Conservation (phyloP, 2,329 filamentous ascomycete species). For the Penicillium sp. region DNA sequence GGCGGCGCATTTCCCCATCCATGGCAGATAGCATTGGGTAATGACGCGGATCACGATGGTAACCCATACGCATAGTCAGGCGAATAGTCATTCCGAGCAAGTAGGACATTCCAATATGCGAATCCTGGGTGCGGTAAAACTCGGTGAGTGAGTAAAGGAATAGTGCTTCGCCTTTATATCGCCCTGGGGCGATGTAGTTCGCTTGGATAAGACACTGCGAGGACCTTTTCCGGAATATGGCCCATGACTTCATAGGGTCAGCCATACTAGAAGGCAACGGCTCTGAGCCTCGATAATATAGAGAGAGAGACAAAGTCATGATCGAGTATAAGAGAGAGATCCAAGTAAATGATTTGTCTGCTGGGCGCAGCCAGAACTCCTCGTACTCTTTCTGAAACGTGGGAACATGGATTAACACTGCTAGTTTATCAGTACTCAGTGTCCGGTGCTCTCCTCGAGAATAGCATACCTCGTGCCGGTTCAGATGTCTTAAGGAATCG, state of each 20-base stretch:
- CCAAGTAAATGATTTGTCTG: conserved; percentile 24
- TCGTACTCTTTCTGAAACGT: conserved; percentile 30
- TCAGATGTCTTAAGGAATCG: conserved; percentile 29
- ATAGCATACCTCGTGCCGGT: conserved; percentile 24
- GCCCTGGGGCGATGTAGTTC: conserved; percentile 28
- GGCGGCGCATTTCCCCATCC: conserved; percentile 47
- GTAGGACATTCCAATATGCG: conserved; percentile 47
- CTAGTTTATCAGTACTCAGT: background rate
- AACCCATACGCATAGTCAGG: conserved; percentile 55
- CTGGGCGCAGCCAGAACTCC: conserved; percentile 26
- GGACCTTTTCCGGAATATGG: conserved; percentile 44
- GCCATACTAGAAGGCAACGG: conserved; percentile 16
- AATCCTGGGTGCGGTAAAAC: conserved; percentile 26
- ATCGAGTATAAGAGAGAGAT: conserved; percentile 26
- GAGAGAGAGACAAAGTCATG: conserved; percentile 22
- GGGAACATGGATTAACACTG: conserved; percentile 26
- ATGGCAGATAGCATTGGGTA: conserved; percentile 48
- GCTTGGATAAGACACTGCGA: conserved; percentile 28
- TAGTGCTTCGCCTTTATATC: conserved; percentile 28
- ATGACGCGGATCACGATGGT: conserved; percentile 51
- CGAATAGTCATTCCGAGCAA: conserved; percentile 49
- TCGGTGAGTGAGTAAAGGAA: conserved; percentile 26
- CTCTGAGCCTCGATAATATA: conserved; percentile 21
- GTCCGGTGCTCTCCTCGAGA: background rate
- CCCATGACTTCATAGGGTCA: conserved; percentile 22